Evolutionary conservation across 1,284 basidiomycete genomes (phyloP), one percentile per base, ranked within the genome.

Genomic region (Termitomyces sp.): DNA sequence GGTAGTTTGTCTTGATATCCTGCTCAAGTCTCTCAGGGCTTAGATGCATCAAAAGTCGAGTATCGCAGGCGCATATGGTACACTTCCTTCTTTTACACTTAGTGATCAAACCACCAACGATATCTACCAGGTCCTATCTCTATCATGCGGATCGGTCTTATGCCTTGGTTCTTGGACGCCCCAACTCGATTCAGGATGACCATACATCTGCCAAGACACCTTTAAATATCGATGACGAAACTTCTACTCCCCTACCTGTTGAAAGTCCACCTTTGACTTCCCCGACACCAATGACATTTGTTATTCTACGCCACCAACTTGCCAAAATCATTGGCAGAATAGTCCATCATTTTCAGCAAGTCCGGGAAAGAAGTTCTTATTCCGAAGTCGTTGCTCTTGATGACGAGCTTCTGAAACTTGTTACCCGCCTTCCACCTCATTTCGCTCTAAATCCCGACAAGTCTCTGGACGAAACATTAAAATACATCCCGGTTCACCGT

Each of bases 331-430:
- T 95, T 57, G 95, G 94, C 24, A 83, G 86, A 40, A 93, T 97
- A 63, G 93, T 93, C 43, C 93, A 96, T 64, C 92, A 96, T 68
- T 97, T 95, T 70, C 95, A 97, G 68, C 90, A 93, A 71, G 85
- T 96, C 18, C 81, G 86, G 51, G 82, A 84, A 48, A 81, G 80
- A 47, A 88, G 86, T 47, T 88, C 91, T 62, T 97, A 97, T 66
- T 81, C 84, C 11, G 93, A 97, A 63, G 91, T 95, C 35, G 70
- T 91, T 39, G 72, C 78, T 1, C 76, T 97, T 45, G 94, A 97
- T 64, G 88, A 92, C 38, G 92, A 97, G 58, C 72, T 97, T 14
- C 75, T 92, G 52, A 81, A 79, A 60, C 95, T 93, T 66, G 83
- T 90, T 55, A 75, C 80, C 43, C 73, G 74, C 50, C 75, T 96